Percentiles rank a stretch among this genome's conserved stretches.
Evolutionary conservation across 345 rosid species (phyloP).

Genomic region (Barbarea vulgaris): DNA sequence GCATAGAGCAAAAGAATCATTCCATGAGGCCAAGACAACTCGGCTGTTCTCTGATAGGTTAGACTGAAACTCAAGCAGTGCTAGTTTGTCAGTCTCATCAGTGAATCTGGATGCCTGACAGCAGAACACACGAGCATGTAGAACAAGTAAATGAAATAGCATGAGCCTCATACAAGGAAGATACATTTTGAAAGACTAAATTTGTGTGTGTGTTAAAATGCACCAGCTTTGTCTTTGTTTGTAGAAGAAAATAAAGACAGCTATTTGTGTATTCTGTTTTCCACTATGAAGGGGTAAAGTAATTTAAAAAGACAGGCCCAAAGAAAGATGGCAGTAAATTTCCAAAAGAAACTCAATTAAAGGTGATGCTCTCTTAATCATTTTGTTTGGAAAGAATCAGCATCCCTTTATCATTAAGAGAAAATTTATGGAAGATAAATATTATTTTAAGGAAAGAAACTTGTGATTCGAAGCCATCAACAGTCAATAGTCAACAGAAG

Average conservation of each 20-base stretch:
- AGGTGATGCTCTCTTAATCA: not conserved
- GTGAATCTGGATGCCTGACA: not conserved
- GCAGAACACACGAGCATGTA: not conserved
- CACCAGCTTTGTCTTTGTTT: not conserved
- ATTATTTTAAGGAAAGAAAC: too few species aligned
- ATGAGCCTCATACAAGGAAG: not conserved
- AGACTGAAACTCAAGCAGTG: not conserved
- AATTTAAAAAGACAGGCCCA: not conserved
- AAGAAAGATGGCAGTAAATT: not conserved
- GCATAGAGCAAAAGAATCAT: not conserved
- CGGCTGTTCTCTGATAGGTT: not conserved
- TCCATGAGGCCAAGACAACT: not conserved
- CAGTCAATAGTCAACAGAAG: not conserved
- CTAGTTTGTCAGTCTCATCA: not conserved
- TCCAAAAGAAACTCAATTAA: not conserved
- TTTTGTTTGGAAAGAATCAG: not conserved
- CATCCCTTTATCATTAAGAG: too few species aligned
- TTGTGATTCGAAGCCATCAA: too few species aligned
- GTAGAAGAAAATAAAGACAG: not conserved
- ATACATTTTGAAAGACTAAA: not conserved
- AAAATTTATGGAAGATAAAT: too few species aligned
- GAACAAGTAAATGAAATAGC: not conserved
- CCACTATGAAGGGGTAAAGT: not conserved
- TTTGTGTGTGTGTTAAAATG: not conserved
- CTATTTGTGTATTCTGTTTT: not conserved